These are phyloP conservation scores for Ganoderma resinaceum DNA, from an alignment of 1,284 basidiomycete species.

Conservation along the genomic window DNA sequence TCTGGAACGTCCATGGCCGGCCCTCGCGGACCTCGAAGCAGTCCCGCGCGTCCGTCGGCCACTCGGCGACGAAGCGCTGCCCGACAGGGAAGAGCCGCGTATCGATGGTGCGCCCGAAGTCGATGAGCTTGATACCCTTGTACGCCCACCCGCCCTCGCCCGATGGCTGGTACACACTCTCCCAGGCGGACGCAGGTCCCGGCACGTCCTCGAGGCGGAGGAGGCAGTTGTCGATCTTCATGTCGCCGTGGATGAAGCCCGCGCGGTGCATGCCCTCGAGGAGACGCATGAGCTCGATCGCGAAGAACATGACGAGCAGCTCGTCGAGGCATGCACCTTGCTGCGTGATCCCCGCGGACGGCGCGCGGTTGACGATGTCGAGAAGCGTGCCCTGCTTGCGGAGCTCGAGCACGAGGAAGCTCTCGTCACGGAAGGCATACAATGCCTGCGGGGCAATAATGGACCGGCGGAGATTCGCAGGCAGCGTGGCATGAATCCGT, in stretches of 20 bases:
- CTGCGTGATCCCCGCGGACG: constrained; percentile 70
- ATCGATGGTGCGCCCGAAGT: constrained; percentile 96
- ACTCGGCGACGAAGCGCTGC: constrained; percentile 89
- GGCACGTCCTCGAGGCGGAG: constrained; percentile 88
- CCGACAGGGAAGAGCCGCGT: constrained; percentile 77
- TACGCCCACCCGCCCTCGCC: constrained; percentile 86
- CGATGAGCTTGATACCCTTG: constrained; percentile 94
- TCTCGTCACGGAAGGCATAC: constrained; percentile 89
- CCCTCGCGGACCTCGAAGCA: constrained; percentile 90
- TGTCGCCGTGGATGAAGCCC: constrained; percentile 95
- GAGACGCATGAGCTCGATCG: constrained; percentile 86
- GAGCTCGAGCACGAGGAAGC: constrained; percentile 88
- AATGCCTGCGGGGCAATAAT: constrained; percentile 80
- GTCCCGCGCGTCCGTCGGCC: constrained; percentile 88
- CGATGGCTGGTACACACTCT: constrained; percentile 73
- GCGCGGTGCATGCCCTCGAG: constrained; percentile 84
- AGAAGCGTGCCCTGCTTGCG: constrained; percentile 94
- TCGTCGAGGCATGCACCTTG: constrained; percentile 91
- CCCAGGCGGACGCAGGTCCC: constrained; percentile 75
- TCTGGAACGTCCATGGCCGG: constrained; percentile 90
- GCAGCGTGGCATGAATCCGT: constrained; percentile 74
- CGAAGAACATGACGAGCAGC: constrained; percentile 94
- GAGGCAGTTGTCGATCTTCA: constrained; percentile 99
- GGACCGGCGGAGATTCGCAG: constrained; percentile 61
- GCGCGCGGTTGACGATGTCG: constrained; percentile 90